phyloP scores from a whole-genome alignment of 2,329 filamentous ascomycete genomes.

The Scopulariopsis brevicaulis region DNA sequence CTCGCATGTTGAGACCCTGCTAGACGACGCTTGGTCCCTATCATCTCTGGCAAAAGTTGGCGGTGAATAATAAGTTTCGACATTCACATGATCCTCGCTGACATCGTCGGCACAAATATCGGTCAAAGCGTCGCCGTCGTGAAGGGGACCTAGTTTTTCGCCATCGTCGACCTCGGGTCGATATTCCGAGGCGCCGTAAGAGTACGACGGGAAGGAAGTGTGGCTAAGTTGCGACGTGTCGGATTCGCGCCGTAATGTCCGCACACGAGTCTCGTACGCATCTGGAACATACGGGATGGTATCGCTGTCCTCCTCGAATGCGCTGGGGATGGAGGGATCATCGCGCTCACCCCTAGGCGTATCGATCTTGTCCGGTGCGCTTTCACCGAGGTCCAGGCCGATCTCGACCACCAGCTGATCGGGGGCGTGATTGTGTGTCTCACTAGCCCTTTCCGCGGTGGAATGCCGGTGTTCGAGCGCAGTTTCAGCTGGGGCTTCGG shows the following conservation, averaged over 20 bases:
- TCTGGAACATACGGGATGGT: slow-evolving; percentile 24
- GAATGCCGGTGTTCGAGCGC: slow-evolving; percentile 27
- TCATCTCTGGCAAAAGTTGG: neutral
- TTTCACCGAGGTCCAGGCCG: slow-evolving; percentile 11
- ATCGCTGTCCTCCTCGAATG: slow-evolving; percentile 25
- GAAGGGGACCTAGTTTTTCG: slow-evolving; percentile 12
- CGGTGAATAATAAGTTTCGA: slow-evolving; percentile 7
- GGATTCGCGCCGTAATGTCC: slow-evolving; percentile 33
- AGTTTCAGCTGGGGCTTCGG: neutral
- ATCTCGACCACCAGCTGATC: slow-evolving; percentile 5
- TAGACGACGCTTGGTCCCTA: slow-evolving; percentile 14
- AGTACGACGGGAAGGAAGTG: slow-evolving; percentile 5
- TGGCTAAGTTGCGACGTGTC: slow-evolving; percentile 12
- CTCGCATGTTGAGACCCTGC: slow-evolving; percentile 26
- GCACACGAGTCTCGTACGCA: slow-evolving; percentile 34
- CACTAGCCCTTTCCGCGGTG: slow-evolving; percentile 30
- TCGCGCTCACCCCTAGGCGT: neutral
- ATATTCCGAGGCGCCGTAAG: slow-evolving; percentile 24
- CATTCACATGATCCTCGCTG: slow-evolving; percentile 21
- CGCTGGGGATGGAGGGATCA: slow-evolving; percentile 12
- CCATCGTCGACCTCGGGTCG: slow-evolving; percentile 21
- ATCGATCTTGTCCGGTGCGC: neutral
- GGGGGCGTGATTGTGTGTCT: neutral
- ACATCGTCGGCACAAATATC: slow-evolving; percentile 4
- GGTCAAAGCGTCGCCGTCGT: slow-evolving; percentile 19